Evolutionary conservation across 23 red algal genomes (phyloP).

Genomic region (Rhodosorus marinus): DNA sequence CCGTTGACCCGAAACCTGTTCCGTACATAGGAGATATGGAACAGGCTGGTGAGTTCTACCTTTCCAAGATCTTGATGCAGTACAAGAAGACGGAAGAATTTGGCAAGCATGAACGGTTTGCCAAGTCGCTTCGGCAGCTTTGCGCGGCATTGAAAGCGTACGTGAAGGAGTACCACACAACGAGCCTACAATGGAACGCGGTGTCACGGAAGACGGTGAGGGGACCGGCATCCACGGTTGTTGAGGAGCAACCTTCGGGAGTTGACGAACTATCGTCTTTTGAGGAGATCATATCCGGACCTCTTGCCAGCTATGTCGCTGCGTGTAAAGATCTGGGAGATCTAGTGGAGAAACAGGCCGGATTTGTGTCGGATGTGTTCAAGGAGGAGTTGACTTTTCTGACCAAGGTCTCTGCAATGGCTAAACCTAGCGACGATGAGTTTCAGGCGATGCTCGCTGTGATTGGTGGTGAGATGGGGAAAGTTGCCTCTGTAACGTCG

Average conservation of each 20-base stretch:
- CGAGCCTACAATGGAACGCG: slow-evolving; percentile 26
- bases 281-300: slow-evolving; percentile 3
- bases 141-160: slow-evolving; percentile 34
- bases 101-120: slow-evolving; percentile 29
- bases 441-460: slow-evolving; percentile 19
- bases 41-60: slow-evolving; percentile 30
- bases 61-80: slow-evolving; percentile 46
- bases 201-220: slow-evolving; percentile 1
- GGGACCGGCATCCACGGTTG: not conserved
- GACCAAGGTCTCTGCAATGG: slow-evolving; percentile 19
- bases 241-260: not conserved
- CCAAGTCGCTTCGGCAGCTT: slow-evolving; percentile 12
- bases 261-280: slow-evolving; percentile 8
- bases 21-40: slow-evolving; percentile 33
- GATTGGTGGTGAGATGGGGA: slow-evolving; percentile 32
- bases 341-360: slow-evolving; percentile 16
- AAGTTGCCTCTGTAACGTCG: slow-evolving; percentile 4
- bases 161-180: slow-evolving; percentile 52
- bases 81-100: slow-evolving; percentile 23
- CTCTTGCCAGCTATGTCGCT: slow-evolving; percentile 30
- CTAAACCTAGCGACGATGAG: slow-evolving; percentile 20
- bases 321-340: slow-evolving; percentile 31
- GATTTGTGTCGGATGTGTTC: slow-evolving; percentile 16
- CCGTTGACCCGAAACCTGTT: slow-evolving; percentile 40
- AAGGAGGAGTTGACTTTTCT: slow-evolving; percentile 34